A percentile compares a stretch with the other conserved stretches of the same genome.
Evolutionary conservation across 306 rosid genomes (phyloP).

Genomic region (Sophora flavescens): DNA sequence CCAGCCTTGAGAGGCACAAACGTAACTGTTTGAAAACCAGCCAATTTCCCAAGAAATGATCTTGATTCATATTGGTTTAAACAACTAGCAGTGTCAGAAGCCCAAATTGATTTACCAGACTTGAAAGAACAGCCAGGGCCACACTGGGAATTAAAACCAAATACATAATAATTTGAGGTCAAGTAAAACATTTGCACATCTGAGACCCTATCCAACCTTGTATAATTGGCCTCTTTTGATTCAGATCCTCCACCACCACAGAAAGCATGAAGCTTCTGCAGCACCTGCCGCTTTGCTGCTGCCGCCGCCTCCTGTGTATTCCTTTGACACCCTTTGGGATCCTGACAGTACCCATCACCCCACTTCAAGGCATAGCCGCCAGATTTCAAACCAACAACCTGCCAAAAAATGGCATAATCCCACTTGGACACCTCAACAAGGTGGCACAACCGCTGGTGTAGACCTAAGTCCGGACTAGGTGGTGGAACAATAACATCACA

Average conservation of each 20-base stretch:
- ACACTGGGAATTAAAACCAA: conserved; percentile 62
- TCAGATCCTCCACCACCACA: conserved; percentile 51
- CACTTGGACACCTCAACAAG: conserved; percentile 76
- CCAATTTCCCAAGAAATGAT: conserved; percentile 62
- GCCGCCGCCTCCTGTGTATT: conserved; percentile 27
- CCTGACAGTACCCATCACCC: conserved; percentile 80
- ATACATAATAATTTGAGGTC: conserved; percentile 66
- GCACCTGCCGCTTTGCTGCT: conserved; percentile 61
- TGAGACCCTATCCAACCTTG: conserved; percentile 59
- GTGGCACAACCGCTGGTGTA: conserved; percentile 65
- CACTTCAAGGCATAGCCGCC: conserved; percentile 77
- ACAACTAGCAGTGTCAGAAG: conserved; percentile 58
- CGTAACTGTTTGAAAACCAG: conserved; percentile 76
- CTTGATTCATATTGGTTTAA: conserved; percentile 69
- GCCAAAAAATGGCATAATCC: conserved; percentile 89
- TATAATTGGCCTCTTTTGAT: conserved; percentile 56
- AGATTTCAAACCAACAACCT: conserved; percentile 72
- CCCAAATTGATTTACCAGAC: conserved; percentile 74
- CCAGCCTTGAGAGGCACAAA: conserved; percentile 80
- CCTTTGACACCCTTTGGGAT: conserved; percentile 46
- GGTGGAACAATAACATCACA: conserved; percentile 56
- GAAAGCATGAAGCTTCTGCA: conserved; percentile 72
- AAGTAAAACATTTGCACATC: conserved; percentile 82
- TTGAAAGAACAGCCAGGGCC: conserved; percentile 72
- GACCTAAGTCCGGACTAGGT: conserved; percentile 51